These are phyloP conservation scores for Dendrobium chrysotoxum DNA, from an alignment of 106 monocot species.

Conservation along the genomic window DNA sequence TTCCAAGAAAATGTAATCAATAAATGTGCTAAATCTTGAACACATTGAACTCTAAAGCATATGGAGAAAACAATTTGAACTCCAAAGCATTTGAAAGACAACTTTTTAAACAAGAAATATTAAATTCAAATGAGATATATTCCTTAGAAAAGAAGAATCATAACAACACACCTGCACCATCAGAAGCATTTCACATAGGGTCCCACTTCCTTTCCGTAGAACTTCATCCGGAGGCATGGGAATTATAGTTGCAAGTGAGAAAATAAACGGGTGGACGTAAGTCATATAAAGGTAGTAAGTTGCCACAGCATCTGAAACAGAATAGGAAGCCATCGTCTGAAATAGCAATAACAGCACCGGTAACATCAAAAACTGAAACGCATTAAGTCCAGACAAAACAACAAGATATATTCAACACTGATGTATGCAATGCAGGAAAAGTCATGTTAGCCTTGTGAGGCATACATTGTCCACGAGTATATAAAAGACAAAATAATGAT, in stretches of 20 bases:
- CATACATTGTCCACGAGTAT: background rate
- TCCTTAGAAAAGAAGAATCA: background rate
- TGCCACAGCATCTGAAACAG: constrained; percentile 98
- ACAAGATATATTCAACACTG: background rate
- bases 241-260: constrained; percentile 98
- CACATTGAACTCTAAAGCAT: background rate
- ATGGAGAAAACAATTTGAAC: background rate
- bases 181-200: constrained; percentile 99
- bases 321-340: constrained; percentile 99
- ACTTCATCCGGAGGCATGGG: constrained; percentile 99
- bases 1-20: background rate
- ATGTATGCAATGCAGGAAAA: background rate
- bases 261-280: constrained; percentile 98
- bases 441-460: background rate
- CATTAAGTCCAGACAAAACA: background rate
- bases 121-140: background rate
- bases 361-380: constrained; percentile 4
- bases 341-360: constrained; percentile 11
- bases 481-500: background rate
- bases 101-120: background rate
- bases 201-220: constrained; percentile 94
- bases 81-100: background rate
- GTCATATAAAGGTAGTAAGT: constrained; percentile 99
- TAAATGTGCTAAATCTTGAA: background rate
- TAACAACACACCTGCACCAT: constrained; percentile 80